Evolutionary conservation across 176 grass and related monocot genomes (phyloP).

Genomic region (Poa annua): DNA sequence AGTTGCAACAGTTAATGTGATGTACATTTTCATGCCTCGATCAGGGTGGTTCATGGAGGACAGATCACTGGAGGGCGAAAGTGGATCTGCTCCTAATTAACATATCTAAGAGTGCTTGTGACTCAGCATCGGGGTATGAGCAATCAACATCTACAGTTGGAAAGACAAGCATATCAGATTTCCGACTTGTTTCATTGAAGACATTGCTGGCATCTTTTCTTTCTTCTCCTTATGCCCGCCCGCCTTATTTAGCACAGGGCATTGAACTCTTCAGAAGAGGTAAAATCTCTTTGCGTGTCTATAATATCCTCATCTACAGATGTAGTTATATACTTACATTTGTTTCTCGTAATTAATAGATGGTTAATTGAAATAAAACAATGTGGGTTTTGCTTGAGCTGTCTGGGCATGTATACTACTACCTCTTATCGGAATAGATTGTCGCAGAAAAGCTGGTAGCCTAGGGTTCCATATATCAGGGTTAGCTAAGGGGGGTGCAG

Average conservation of each 20-base stretch:
- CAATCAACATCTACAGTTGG: slow-evolving; percentile 40
- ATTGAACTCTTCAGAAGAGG: slow-evolving; percentile 80
- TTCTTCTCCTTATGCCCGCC: slow-evolving; percentile 59
- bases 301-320: neutral
- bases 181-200: slow-evolving; percentile 70
- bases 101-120: slow-evolving; percentile 62
- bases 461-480: neutral
- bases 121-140: slow-evolving; percentile 41
- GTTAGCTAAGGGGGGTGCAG: neutral
- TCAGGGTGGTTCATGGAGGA: slow-evolving; percentile 71
- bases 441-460: no score
- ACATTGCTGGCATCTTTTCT: slow-evolving; percentile 80
- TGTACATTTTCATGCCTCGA: slow-evolving; percentile 31
- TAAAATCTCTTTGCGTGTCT: slow-evolving; percentile 42
- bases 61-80: slow-evolving; percentile 64
- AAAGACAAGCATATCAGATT: slow-evolving; percentile 53
- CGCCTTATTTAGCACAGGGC: slow-evolving; percentile 72
- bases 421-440: no score
- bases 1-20: slow-evolving; percentile 18
- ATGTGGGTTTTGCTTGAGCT: slow-evolving; percentile 17
- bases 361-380: slow-evolving; percentile 15
- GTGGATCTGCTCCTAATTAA: slow-evolving; percentile 74
- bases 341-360: slow-evolving; percentile 5
- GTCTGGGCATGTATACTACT: neutral
- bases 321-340: neutral